Conservation (phyloP, 306 rosid genomes). For the Mimosa pudica region DNA sequence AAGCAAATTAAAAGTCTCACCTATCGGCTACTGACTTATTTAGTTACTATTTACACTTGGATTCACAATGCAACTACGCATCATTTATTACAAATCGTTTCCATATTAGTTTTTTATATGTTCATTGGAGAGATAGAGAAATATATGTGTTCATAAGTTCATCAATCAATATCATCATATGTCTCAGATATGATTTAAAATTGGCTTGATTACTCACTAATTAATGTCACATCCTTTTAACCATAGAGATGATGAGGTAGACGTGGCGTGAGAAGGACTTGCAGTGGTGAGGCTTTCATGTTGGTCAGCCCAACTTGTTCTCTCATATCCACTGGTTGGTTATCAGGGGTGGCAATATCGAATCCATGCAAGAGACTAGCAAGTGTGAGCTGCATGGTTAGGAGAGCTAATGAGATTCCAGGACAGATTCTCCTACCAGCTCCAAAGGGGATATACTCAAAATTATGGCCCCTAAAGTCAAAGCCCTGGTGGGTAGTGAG, state of each 20-base stretch:
- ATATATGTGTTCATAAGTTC: too few relatives aligned
- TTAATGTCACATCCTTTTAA: not conserved
- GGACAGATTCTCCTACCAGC: constrained; percentile 51
- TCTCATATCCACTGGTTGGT: too few relatives aligned
- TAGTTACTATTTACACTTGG: too few relatives aligned
- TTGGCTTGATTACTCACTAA: not conserved
- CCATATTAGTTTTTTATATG: too few relatives aligned
- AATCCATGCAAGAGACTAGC: constrained; percentile 20
- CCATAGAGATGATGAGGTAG: not conserved
- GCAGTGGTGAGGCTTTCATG: too few relatives aligned
- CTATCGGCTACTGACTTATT: not conserved
- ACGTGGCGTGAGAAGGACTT: too few relatives aligned
- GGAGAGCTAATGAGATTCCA: constrained; percentile 26
- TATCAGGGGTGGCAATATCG: too few relatives aligned
- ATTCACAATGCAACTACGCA: too few relatives aligned
- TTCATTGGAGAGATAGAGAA: too few relatives aligned
- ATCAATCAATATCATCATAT: too few relatives aligned
- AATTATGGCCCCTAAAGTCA: constrained; percentile 36
- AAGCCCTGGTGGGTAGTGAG: constrained; percentile 30
- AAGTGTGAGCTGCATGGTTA: constrained; percentile 8
- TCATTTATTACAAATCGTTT: not conserved
- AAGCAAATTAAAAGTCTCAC: not conserved
- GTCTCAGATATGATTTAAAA: too few relatives aligned
- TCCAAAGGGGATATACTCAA: constrained; percentile 45
- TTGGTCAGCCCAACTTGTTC: too few relatives aligned